phyloP scores from a whole-genome alignment of 202 grass and related monocot genomes.

The Sporobolus alterniflorus region DNA sequence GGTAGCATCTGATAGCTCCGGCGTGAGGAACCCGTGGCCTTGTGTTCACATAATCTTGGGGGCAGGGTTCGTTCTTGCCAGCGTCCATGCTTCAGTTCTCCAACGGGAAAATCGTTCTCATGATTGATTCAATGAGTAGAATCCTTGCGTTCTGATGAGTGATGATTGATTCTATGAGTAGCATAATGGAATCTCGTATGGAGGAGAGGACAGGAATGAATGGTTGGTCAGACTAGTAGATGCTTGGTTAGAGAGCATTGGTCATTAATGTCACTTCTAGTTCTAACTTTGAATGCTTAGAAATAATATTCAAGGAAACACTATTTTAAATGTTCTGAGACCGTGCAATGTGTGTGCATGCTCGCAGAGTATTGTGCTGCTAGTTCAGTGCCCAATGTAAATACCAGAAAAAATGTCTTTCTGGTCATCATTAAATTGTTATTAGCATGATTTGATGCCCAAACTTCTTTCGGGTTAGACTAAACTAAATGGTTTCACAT shows the following conservation, averaged over 20 bases:
- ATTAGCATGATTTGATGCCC: background rate
- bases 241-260: background rate
- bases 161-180: background rate
- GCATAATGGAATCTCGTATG: background rate
- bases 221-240: background rate
- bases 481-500: background rate
- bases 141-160: background rate
- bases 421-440: background rate
- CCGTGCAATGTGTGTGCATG: background rate
- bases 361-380: background rate
- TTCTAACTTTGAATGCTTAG: background rate
- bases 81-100: background rate
- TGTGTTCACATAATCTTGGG: conserved; percentile 20
- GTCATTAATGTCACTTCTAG: too few relatives aligned
- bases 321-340: background rate
- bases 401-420: background rate
- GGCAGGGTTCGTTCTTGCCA: background rate
- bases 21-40: background rate
- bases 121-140: background rate
- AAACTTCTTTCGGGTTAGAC: background rate
- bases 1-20: background rate
- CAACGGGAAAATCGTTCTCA: background rate
- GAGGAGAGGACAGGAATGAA: background rate
- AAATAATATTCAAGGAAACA: background rate
- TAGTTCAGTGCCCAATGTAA: background rate